These are phyloP conservation scores for Stenocarpella maydis DNA, from an alignment of 2,329 filamentous ascomycete genomes.

Conservation along the genomic window DNA sequence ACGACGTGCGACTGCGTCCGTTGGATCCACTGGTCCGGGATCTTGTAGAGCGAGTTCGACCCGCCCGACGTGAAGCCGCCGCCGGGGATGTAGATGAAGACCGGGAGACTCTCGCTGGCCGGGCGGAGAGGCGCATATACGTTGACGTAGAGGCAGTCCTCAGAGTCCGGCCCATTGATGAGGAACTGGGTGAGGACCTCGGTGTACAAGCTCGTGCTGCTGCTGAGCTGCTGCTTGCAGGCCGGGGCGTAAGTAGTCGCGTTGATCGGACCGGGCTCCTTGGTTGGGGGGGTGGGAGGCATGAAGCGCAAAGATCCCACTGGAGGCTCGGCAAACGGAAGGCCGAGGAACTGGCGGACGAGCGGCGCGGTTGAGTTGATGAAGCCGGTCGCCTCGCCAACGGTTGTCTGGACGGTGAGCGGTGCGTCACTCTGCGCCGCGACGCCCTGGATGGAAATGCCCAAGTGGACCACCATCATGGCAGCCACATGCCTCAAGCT, in stretches of 20 bases:
- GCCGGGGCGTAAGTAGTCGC: slow-evolving; percentile 4
- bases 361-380: background rate
- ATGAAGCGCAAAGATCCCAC: slow-evolving; percentile 15
- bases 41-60: slow-evolving; percentile 25
- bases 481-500: background rate
- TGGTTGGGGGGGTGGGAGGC: background rate
- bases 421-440: background rate
- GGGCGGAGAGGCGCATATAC: slow-evolving; percentile 14
- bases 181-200: slow-evolving; percentile 23
- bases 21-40: slow-evolving; percentile 28
- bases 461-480: slow-evolving; percentile 5
- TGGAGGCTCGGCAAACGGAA: slow-evolving; percentile 18
- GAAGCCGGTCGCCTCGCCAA: slow-evolving; percentile 10
- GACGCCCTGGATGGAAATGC: background rate
- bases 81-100: slow-evolving; percentile 27
- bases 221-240: slow-evolving; percentile 1
- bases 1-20: slow-evolving; percentile 23
- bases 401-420: slow-evolving; percentile 12
- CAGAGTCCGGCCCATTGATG: slow-evolving; percentile 22
- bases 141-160: slow-evolving; percentile 30
- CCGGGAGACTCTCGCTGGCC: background rate
- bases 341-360: slow-evolving; percentile 17
- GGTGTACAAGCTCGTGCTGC: background rate
- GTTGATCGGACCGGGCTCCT: background rate
- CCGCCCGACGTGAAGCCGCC: slow-evolving; percentile 27